Evolutionary conservation across 768 basidiomycete genomes (phyloP), one percentile per base, ranked within the genome.

Genomic region (Lactarius pseudohatsudake): DNA sequence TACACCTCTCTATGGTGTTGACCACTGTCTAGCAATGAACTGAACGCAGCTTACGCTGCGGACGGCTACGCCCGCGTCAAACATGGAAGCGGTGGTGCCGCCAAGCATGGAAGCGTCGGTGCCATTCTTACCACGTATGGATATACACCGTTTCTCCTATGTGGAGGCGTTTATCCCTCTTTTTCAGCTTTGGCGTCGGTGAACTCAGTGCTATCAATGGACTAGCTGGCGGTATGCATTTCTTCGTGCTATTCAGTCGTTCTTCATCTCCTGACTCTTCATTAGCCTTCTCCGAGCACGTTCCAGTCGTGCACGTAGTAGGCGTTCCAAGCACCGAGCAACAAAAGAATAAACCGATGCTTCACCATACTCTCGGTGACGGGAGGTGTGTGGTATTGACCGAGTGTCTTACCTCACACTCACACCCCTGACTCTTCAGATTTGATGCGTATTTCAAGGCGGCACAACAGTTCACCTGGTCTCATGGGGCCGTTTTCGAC

Each of bases 31-130:
- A 91, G 91, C 70, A 92, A 93, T 67, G 90, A 94, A 74, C 81
- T 95, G 57, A 92, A 95, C 69, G 90, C 92, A 0, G 82, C 92
- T 0, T 97, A 97, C 76, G 95, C 95, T 18, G 92, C 92, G 0
- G 94, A 96, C 73, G 95, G 95, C 13, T 96, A 96, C 75, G 92
- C 95, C 22, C 85, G 96, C 64, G 87, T 95, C 61, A 96, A 93
- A 70, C 85, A 88, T 58, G 78, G 81, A 56, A 82, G 85, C 70
- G 77, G 92, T 59, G 91, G 91, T 58, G 91, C 86, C 8, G 22
- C 10, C 11, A 96, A 94, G 70, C 85, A 88, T 59, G 78, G 81
- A 57, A 81, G 85, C 70, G 77, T 93, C 57, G 91, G 91, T 59
- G 91, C 86, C 9, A 76, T 94, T 5, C 76, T 84, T 38, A 96